A percentile compares a stretch with the other conserved stretches of the same genome.
phyloP scores from a whole-genome alignment of 495 filamentous ascomycete genomes.

The Hypoxylon fuscum region DNA sequence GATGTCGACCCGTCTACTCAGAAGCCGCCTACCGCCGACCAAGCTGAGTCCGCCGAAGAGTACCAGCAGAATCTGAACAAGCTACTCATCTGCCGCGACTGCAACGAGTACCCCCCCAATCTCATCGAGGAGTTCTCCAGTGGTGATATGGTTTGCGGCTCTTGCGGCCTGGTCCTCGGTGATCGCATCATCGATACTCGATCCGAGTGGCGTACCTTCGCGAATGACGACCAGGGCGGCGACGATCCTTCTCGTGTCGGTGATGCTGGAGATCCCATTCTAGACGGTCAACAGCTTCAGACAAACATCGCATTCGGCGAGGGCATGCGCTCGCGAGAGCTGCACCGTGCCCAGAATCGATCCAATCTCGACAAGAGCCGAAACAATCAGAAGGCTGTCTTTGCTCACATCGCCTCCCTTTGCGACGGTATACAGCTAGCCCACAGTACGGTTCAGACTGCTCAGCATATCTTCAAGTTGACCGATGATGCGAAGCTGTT shows the following conservation, averaged over 20 bases:
- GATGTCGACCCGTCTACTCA: constrained; percentile 30
- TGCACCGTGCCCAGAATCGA: constrained; percentile 89
- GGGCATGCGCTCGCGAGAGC: constrained; percentile 73
- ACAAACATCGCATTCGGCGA: constrained; percentile 86
- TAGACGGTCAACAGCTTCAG: constrained; percentile 91
- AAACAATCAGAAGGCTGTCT: constrained; percentile 73
- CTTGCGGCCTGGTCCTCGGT: constrained; percentile 89
- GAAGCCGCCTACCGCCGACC: constrained; percentile 9
- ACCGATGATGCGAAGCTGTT: constrained; percentile 91
- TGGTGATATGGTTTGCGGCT: constrained; percentile 91
- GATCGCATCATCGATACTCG: constrained; percentile 93
- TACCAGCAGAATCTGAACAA: constrained; percentile 77
- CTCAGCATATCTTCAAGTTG: constrained; percentile 93
- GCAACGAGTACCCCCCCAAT: constrained; percentile 88
- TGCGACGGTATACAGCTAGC: constrained; percentile 87
- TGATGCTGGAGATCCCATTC: constrained; percentile 83
- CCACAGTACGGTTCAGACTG: constrained; percentile 76
- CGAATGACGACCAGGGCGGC: constrained; percentile 92
- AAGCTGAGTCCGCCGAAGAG: constrained; percentile 29
- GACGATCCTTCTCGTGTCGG: constrained; percentile 98
- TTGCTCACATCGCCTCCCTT: constrained; percentile 85
- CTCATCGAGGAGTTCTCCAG: constrained; percentile 90
- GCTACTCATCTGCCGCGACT: constrained; percentile 84
- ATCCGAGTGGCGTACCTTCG: constrained; percentile 98
- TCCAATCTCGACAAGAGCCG: constrained; percentile 85